phyloP scores from a whole-genome alignment of 2,329 filamentous ascomycete species.

The Cryphonectria carpinicola region DNA sequence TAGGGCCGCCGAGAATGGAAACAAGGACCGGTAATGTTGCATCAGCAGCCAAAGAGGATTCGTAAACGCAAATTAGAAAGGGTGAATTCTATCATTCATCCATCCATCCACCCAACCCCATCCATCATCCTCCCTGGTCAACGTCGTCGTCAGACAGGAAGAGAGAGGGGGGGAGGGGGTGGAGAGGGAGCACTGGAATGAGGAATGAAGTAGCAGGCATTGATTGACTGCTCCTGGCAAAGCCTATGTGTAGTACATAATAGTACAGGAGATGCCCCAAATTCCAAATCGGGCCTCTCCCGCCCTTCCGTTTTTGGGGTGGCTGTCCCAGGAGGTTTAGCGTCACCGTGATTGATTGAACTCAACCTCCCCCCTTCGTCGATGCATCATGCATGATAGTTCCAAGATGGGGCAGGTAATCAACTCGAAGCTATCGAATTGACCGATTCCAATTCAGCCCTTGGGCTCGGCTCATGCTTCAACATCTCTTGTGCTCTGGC shows the following conservation, averaged over 20 bases:
- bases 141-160: not conserved
- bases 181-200: not conserved
- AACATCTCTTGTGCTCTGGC: constrained; percentile 29
- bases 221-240: too few relatives aligned
- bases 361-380: not conserved
- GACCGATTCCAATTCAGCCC: constrained; percentile 32
- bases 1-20: not conserved
- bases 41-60: constrained; percentile 6
- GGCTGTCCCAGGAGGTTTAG: not conserved
- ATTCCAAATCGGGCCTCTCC: not conserved
- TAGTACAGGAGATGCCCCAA: not conserved
- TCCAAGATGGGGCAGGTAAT: not conserved
- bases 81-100: not conserved
- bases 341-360: not conserved
- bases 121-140: not conserved
- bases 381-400: not conserved
- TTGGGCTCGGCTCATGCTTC: constrained; percentile 30
- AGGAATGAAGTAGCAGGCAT: not conserved
- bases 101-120: not conserved
- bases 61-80: constrained; percentile 16
- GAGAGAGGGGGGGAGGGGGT: too few relatives aligned
- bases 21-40: constrained; percentile 2
- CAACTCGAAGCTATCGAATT: constrained; percentile 9
- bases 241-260: not conserved
- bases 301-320: not conserved